Evolutionary conservation across 345 rosid species (phyloP), one percentile per base, ranked within the genome.

Genomic region (Populus nigra): DNA sequence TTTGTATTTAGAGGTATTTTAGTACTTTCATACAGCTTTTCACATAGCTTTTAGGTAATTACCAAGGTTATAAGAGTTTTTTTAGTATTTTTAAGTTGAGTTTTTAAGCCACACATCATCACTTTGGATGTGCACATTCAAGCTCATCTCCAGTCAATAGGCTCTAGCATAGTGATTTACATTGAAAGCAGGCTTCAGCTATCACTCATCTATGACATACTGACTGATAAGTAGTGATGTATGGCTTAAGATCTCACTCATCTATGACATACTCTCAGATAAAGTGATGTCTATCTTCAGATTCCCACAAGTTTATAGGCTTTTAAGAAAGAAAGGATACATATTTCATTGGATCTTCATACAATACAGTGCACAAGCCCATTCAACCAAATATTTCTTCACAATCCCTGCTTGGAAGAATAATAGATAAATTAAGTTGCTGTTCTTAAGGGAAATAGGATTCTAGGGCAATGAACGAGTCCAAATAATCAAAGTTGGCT

Each of bases 11-110:
- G 27, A 27, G 27, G 1, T 27, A 27, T 27, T 27, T 27, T 27
- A 0, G 1, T 27, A 27, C 2, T 29, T 29, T 29, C 2, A 2
- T 3, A 1, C 2, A 0, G 3, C 2, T 27, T 27, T 27, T 27
- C 1, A 1, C 1, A 27, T 1, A 1, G 27, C 1, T 27, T 27
- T 27, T 27, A 1, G 27, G 1, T 27, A 27, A 27, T 27, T 27
- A 27, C 1, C 27, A 27, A 27, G 27, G 25, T 25, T 1, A 25
- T 25, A 25, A 25, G 25, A 25, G 25, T 25, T 0, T 25, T 27
- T 25, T 25, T 25, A 25, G 25, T 25, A 27, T 27, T 27, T 27
- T 27, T 1, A 27, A 1, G 1, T 27, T 27, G 1, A 27, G 27
- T 27, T 27, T 27, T 27, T 27, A 27, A 27, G 27, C 27, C 27